phyloP scores from a whole-genome alignment of 2,329 filamentous ascomycete species.

The Aspergillus persii region DNA sequence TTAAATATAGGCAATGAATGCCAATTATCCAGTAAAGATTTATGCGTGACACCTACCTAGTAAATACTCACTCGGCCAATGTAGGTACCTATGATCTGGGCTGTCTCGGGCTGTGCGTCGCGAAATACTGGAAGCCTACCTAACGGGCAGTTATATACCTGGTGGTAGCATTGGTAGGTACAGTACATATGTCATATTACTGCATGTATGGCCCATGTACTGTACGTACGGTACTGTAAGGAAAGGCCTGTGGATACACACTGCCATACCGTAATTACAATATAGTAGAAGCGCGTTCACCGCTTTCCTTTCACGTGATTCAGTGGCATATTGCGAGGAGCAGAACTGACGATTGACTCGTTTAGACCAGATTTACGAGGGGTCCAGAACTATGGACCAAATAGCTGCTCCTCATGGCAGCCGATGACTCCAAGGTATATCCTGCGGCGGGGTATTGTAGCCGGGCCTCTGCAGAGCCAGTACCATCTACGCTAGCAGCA shows the following conservation, averaged over 20 bases:
- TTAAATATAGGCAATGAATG: no score
- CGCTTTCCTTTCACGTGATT: background rate
- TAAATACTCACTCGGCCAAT: no score
- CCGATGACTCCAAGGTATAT: constrained; percentile 19
- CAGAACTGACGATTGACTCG: background rate
- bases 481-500: constrained; percentile 79
- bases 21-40: no score
- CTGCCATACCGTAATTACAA: no score
- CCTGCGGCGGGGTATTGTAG: constrained; percentile 17
- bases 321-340: background rate
- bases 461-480: constrained; percentile 29
- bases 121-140: no score
- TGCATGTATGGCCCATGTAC: no score
- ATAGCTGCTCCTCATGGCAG: constrained; percentile 21
- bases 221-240: background rate
- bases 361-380: background rate
- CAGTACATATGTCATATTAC: no score
- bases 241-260: no score
- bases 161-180: no score
- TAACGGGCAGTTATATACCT: background rate
- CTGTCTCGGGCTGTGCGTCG: no score
- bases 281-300: background rate
- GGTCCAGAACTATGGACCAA: background rate
- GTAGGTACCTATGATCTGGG: no score
- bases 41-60: no score